Conservation (phyloP, 2,329 filamentous ascomycete genomes). For the Thyridium curvatum region DNA sequence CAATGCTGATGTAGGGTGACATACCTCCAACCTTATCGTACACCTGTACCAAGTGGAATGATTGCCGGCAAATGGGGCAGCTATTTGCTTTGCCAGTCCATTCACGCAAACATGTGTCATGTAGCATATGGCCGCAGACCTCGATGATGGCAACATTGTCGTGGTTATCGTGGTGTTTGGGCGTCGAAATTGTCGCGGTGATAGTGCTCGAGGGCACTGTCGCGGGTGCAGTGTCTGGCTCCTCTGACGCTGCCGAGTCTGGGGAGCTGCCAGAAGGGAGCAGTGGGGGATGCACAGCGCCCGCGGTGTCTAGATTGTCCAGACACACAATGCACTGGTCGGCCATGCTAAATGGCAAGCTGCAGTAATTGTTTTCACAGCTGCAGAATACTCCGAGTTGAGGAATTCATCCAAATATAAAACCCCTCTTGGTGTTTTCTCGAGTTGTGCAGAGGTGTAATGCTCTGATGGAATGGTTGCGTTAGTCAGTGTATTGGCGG, state of each 20-base stretch:
- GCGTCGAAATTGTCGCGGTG: slow-evolving; percentile 8
- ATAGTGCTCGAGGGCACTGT: too few relatives aligned
- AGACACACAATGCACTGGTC: slow-evolving; percentile 68
- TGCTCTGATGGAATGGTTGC: too few relatives aligned
- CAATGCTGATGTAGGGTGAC: slow-evolving; percentile 20
- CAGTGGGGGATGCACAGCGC: slow-evolving; percentile 5
- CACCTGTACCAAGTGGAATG: slow-evolving; percentile 85
- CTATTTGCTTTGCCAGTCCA: slow-evolving; percentile 98
- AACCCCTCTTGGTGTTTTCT: background rate
- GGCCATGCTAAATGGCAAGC: slow-evolving; percentile 37
- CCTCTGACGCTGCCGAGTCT: too few relatives aligned
- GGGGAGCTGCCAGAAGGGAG: slow-evolving; percentile 8
- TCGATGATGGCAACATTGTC: slow-evolving; percentile 53
- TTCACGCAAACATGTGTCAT: slow-evolving; percentile 85
- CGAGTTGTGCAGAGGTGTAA: too few relatives aligned
- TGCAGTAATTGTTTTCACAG: slow-evolving; percentile 20
- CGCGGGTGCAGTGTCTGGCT: too few relatives aligned
- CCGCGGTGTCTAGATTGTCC: slow-evolving; percentile 41
- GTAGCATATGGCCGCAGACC: slow-evolving; percentile 85
- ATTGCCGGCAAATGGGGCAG: slow-evolving; percentile 91
- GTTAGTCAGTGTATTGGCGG: too few relatives aligned
- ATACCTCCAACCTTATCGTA: slow-evolving; percentile 74
- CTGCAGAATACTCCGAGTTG: slow-evolving; percentile 28
- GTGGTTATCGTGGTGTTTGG: slow-evolving; percentile 18
- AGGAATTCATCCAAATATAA: slow-evolving; percentile 41